These are phyloP conservation scores for Quercus variabilis DNA, from an alignment of 306 rosid genomes.

Conservation along the genomic window DNA sequence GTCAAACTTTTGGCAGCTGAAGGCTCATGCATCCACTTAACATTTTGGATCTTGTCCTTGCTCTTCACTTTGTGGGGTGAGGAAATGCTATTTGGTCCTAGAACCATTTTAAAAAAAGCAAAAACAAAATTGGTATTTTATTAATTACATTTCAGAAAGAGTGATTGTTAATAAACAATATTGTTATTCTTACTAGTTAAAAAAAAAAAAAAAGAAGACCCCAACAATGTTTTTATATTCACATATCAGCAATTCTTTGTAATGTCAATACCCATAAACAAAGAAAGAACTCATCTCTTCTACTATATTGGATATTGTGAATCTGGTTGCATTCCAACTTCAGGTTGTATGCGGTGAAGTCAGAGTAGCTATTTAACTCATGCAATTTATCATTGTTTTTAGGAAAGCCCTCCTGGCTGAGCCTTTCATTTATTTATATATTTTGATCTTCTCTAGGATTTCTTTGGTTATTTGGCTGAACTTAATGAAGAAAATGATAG, in stretches of 20 bases:
- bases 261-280: background rate
- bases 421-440: background rate
- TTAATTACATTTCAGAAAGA: background rate
- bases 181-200: background rate
- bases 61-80: background rate
- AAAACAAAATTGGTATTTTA: background rate
- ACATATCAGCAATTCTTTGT: background rate
- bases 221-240: background rate
- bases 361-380: background rate
- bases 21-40: background rate
- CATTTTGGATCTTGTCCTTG: background rate
- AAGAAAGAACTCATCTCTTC: background rate
- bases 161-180: background rate
- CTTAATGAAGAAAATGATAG: background rate
- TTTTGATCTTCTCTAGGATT: background rate
- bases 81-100: background rate
- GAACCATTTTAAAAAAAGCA: background rate
- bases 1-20: background rate
- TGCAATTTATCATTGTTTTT: background rate
- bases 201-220: too few relatives aligned
- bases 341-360: background rate
- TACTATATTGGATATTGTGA: background rate
- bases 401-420: background rate
- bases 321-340: conserved; percentile 10
- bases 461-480: background rate